Evolutionary conservation across 164 flowering plant species (phyloP), one percentile per base, ranked within the genome.

Genomic region (Piper longum): DNA sequence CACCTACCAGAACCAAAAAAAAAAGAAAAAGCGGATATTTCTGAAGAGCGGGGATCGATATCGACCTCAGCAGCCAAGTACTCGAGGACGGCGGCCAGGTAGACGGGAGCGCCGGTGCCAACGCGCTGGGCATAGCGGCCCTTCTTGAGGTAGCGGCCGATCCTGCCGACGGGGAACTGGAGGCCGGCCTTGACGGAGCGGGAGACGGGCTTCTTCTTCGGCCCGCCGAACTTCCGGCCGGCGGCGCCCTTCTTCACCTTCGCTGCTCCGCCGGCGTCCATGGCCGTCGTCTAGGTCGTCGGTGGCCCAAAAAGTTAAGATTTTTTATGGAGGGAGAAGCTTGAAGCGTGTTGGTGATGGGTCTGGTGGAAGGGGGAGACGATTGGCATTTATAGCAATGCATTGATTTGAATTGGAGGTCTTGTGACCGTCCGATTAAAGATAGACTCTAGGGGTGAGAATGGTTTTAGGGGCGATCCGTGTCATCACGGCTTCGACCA

Each of bases 81-180:
- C 75, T 81, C 85, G 1, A 85, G 85, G 4, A 83, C 87, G 7
- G 87, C 86, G 16, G 86, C 85, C 36, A 83, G 70, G 60, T 83
- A 85, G 39, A 83, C 88, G 13, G 91, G 85, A n/a, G 91, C 88
- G 4, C 91, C 91, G 41, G 80, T 74, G 3, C 91, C 88, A 13
- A 86, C 81, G 4, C 91, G 82, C 68, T 72, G 68, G 7, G 78
- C 54, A 19, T 75, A 75, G 14, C 78, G 55, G 17, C 78, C 78
- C n/a, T 69, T 75, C 73, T 72, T 75, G 52, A 75, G 62, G 56
- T 62, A 75, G 60, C 78, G 62, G 2, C 73, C 75, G 57, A 75
- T 75, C 55, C 78, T 72, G 45, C 75, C 78, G n/a, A 75, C 78
- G 16, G 78, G 78, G 41, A 75, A 75, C 70, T 71, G 75, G n/a